Percentiles rank a stretch among this genome's conserved stretches.
Conservation (phyloP, 176 grass and related monocot genomes). For the Leersia perrieri region DNA sequence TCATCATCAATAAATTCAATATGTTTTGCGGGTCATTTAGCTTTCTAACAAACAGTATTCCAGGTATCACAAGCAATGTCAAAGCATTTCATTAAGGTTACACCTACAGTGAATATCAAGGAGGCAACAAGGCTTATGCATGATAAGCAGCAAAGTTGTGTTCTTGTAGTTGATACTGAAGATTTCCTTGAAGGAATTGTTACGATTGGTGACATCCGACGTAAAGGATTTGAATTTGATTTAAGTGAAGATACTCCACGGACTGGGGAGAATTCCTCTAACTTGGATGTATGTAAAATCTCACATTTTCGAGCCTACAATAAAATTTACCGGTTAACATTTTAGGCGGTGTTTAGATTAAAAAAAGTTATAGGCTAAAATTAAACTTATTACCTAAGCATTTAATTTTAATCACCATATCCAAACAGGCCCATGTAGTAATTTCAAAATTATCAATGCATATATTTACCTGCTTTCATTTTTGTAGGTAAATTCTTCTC, state of each 20-base stretch:
- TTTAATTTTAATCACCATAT: not conserved
- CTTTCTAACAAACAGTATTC: conserved; percentile 33
- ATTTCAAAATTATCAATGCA: conserved; percentile 14
- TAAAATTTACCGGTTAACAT: not conserved
- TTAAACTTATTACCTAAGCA: not conserved
- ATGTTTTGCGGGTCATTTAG: not conserved
- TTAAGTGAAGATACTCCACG: conserved; percentile 31
- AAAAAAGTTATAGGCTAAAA: not conserved
- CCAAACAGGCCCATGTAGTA: not conserved
- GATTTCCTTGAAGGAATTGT: conserved; percentile 96
- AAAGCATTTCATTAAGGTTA: conserved; percentile 74
- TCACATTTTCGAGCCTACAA: not conserved
- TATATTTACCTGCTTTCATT: conserved; percentile 25
- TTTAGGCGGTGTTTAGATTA: not conserved
- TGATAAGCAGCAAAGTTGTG: conserved; percentile 81
- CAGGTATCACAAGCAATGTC: conserved; percentile 95
- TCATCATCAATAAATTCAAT: conserved; percentile 9
- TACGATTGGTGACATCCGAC: conserved; percentile 71
- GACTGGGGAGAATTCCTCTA: conserved; percentile 37
- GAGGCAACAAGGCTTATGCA: conserved; percentile 76
- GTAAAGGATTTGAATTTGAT: conserved; percentile 63
- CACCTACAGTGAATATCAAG: conserved; percentile 54
- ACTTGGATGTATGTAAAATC: conserved; percentile 46
- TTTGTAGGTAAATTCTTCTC: conserved; percentile 63
- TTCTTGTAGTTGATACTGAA: conserved; percentile 90